Evolutionary conservation across 306 rosid species (phyloP), one percentile per base, ranked within the genome.

Genomic region (Lathyrus oleraceus): DNA sequence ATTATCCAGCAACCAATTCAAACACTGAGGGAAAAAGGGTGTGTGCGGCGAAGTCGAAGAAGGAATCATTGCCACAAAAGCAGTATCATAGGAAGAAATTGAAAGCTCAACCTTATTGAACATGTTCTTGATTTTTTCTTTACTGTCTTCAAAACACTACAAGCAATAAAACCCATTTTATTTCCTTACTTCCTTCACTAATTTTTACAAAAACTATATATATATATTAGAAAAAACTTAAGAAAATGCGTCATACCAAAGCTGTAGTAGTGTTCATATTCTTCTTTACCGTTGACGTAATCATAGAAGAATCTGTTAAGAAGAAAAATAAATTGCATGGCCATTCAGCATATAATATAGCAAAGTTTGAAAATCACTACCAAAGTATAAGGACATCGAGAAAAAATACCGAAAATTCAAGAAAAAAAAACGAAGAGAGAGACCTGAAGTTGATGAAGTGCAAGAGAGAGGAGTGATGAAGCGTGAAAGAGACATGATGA

Each of bases 11-110:
- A 90, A 77, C 96, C 98, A 93, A 40, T 85, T 75, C 61, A 93
- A 56, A 54, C 97, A 88, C 40, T 82, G 80, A 14, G 96, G 98
- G 69, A 90, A 93, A 75, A 81, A 78, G 7, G 97, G 98, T 27
- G 70, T 64, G 12, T 48, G 48, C 7, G 69, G 60, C 44, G 91
- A 83, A 75, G 79, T 62, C 40, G 84, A 82, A 42, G 91, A 87
- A 67, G 91, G 90, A 70, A 88, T 69, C 98, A 87, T 88, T 28
- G 98, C 98, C 61, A 93, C 93, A 96, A 96, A 85, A 73, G 98
- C 94, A 5, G 98, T 93, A 78, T 93, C 96, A 69, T 90, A 93
- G 1, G 89, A 83, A 60, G 98, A 93, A 67, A 82, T 67, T 25
- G 89, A 88, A 59, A 88, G 90, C 63, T 90, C 90, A 59, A 88